A percentile compares a stretch with the other conserved stretches of the same genome.
phyloP scores from a whole-genome alignment of 805 yeast genomes.

The Wickerhamiella brachini region DNA sequence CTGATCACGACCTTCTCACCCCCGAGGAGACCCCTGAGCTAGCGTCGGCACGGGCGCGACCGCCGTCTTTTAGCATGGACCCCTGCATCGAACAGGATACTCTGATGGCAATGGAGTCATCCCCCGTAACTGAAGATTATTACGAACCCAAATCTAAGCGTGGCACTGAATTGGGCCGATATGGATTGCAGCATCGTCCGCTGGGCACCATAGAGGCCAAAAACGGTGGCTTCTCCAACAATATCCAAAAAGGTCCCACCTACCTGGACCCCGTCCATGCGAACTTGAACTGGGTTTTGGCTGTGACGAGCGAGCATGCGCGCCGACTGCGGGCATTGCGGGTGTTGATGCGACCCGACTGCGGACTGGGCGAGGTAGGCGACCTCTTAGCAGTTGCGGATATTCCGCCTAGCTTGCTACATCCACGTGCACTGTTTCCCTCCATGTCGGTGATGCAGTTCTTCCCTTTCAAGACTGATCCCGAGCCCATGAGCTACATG shows the following conservation, averaged over 20 bases:
- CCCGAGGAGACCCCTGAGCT: not conserved
- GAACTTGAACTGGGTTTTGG: not conserved
- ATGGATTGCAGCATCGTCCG: no score
- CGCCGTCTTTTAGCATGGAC: not conserved
- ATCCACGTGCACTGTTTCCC: not conserved
- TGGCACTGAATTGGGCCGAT: no score
- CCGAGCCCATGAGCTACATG: not conserved
- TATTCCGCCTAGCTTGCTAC: not conserved
- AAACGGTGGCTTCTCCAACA: not conserved
- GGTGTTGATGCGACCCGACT: not conserved
- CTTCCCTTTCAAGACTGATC: not conserved
- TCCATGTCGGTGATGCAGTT: not conserved
- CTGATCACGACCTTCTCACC: not conserved
- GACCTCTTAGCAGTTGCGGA: not conserved
- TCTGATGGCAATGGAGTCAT: no score
- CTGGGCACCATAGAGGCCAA: no score
- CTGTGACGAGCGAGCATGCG: not conserved
- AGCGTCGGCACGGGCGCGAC: not conserved
- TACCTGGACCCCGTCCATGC: not conserved
- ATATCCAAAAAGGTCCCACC: not conserved
- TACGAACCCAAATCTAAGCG: no score
- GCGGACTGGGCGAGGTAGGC: not conserved
- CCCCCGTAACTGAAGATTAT: no score
- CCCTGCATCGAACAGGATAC: not conserved
- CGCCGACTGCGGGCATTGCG: not conserved